A percentile compares a stretch with the other conserved stretches of the same genome.
Evolutionary conservation across 2,329 filamentous ascomycete genomes (phyloP).

Genomic region (Aspergillus melleus): DNA sequence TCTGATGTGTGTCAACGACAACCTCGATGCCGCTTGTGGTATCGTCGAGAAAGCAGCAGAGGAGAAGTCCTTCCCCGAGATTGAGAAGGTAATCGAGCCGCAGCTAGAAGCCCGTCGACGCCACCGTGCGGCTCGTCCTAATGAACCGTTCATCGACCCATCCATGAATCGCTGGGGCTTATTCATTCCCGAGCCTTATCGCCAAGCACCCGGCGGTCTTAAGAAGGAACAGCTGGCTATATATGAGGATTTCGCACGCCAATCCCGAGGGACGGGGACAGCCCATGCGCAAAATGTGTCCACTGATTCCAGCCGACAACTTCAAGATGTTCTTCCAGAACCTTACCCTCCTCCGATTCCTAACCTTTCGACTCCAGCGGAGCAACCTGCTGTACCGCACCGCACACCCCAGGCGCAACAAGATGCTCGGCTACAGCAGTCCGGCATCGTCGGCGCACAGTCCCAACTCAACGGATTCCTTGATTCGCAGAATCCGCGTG

Average conservation of each 20-base stretch:
- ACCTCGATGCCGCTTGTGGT: constrained; percentile 87
- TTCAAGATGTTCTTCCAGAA: constrained; percentile 64
- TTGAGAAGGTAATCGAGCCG: constrained; percentile 85
- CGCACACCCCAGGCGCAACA: constrained; percentile 55
- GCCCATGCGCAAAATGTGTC: constrained; percentile 57
- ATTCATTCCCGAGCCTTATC: constrained; percentile 91
- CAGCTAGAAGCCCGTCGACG: constrained; percentile 76
- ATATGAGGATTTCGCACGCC: constrained; percentile 92
- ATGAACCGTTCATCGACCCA: constrained; percentile 80
- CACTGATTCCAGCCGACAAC: constrained; percentile 59
- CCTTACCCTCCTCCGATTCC: constrained; percentile 59
- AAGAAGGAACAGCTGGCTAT: constrained; percentile 93
- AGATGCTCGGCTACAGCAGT: constrained; percentile 41
- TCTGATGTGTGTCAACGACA: constrained; percentile 98
- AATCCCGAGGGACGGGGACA: constrained; percentile 65
- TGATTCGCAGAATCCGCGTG: constrained; percentile 54
- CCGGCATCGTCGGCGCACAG: constrained; percentile 39
- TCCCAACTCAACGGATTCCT: constrained; percentile 62
- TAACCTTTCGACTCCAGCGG: constrained; percentile 62
- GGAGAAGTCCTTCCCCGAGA: constrained; percentile 87
- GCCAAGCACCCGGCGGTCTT: constrained; percentile 76
- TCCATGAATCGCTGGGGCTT: constrained; percentile 86
- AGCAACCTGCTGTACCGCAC: constrained; percentile 61
- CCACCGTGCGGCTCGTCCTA: constrained; percentile 72
- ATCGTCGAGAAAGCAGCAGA: constrained; percentile 96